Conservation (phyloP, 2,329 filamentous ascomycete genomes). For the Calonectria hongkongensis region DNA sequence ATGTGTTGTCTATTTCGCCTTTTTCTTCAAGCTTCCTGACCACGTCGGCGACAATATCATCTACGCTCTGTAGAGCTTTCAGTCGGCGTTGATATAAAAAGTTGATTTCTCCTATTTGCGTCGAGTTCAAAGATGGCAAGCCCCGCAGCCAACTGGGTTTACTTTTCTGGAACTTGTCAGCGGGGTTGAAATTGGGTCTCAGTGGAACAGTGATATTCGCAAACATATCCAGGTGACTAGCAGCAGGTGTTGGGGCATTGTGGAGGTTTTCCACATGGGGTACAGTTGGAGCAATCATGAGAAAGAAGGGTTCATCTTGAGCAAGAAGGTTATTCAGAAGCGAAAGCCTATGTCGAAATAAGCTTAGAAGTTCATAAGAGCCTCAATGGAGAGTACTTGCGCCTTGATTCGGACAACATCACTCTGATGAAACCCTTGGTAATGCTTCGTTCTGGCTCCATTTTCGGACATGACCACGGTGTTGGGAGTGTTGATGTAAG, state of each 20-base stretch:
- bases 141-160: constrained; percentile 12
- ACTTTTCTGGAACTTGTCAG: constrained; percentile 6
- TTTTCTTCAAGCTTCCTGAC: constrained; percentile 54
- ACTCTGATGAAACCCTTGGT: constrained; percentile 34
- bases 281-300: neutral
- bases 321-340: neutral
- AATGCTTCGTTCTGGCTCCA: constrained; percentile 31
- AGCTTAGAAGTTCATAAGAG: neutral
- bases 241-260: neutral
- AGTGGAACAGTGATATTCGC: neutral
- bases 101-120: neutral
- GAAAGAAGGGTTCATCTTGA: constrained; percentile 18
- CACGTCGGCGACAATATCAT: constrained; percentile 59
- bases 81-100: constrained; percentile 13
- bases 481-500: constrained; percentile 39
- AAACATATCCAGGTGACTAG: neutral
- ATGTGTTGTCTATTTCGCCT: constrained; percentile 53
- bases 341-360: neutral
- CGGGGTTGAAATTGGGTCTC: constrained; percentile 17
- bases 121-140: neutral
- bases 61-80: constrained; percentile 49
- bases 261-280: constrained; percentile 24
- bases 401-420: constrained; percentile 42
- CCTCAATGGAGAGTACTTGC: neutral
- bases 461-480: constrained; percentile 41